Conservation (phyloP, 768 basidiomycete genomes). For the Krasilnikovozyma curviuscula region DNA sequence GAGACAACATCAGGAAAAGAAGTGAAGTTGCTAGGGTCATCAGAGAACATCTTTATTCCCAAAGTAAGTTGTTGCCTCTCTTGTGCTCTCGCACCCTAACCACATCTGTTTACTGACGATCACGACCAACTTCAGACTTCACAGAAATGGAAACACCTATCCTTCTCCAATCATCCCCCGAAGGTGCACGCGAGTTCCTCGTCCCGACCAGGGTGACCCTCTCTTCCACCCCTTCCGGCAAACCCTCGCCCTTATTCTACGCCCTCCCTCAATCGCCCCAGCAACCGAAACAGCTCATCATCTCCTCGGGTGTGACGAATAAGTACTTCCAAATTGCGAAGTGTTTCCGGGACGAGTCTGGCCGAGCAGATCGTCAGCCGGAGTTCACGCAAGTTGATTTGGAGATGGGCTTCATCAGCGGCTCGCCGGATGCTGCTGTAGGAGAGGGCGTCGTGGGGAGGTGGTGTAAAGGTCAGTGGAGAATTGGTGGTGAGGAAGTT, state of each 20-base stretch:
- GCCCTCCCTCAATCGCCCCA: constrained; percentile 88
- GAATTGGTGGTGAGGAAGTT: constrained; percentile 69
- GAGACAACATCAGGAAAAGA: constrained; percentile 60
- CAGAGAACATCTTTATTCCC: constrained; percentile 49
- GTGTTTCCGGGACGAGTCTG: constrained; percentile 92
- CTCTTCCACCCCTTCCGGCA: not conserved
- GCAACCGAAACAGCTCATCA: constrained; percentile 82
- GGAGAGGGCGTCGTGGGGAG: too few relatives aligned
- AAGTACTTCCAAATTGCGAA: constrained; percentile 81
- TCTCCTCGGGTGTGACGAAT: constrained; percentile 73
- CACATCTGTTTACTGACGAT: not conserved
- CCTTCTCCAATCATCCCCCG: constrained; percentile 73
- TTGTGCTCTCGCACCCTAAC: not conserved
- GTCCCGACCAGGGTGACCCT: constrained; percentile 46
- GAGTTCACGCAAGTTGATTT: constrained; percentile 95
- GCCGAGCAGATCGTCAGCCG: constrained; percentile 82
- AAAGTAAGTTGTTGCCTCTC: constrained; percentile 34
- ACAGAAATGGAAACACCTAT: constrained; percentile 85
- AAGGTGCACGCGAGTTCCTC: constrained; percentile 83
- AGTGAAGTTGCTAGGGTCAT: constrained; percentile 63
- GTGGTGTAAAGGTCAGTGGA: constrained; percentile 48
- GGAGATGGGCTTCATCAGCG: constrained; percentile 87
- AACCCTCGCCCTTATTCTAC: constrained; percentile 41
- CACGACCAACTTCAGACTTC: constrained; percentile 40
- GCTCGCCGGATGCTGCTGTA: constrained; percentile 37